Evolutionary conservation across 1,284 basidiomycete genomes (phyloP), one percentile per base, ranked within the genome.

Genomic region (Naganishia sp.): DNA sequence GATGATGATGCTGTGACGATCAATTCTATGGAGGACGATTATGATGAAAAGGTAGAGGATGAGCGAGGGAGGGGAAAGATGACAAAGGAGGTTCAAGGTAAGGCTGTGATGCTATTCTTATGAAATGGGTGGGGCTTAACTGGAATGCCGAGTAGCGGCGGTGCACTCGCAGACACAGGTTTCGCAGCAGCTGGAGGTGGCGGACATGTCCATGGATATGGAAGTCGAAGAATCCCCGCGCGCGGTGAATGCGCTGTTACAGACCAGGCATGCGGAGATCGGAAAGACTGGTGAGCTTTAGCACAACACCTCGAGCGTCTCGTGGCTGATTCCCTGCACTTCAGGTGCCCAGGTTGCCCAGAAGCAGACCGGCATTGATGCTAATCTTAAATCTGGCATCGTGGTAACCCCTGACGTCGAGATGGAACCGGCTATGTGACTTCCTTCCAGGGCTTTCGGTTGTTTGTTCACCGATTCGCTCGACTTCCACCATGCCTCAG

Each of bases 11-110:
- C 44, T 0, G 49, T 57, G 43, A 28, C 50, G 36, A 31, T 65
- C 48, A 64, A 54, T 63, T 46, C 64, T 56, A 28, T 54, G 44
- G 46, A 68, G 44, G 56, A 55, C 11, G 63, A 65, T 6, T 55
- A 55, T 46, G 68, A 64, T 25, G 67, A 59, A 15, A 64, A 56
- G 39, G 61, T 61, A 28, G 48, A 11, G 9, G 64, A 57, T 23
- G 65, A 65, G 6, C 33, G 33, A 15, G 60, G 69, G 28, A 66
- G 65, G 21, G 68, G 45, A 48, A 48, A 31, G 49, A 21, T 48
- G n/a, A 46, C 56, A 44, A 63, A 61, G 48, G 63, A 63, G 57
- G 43, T 43, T 9, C 63, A 59, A 55, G 42, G 45, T 48, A 15
- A n/a, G 50, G 36, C 7, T 42, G 23, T 28, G 16, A 16, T 13